Evolutionary conservation across 139 green algal genomes (phyloP).

Genomic region (Coelastrella sp.): DNA sequence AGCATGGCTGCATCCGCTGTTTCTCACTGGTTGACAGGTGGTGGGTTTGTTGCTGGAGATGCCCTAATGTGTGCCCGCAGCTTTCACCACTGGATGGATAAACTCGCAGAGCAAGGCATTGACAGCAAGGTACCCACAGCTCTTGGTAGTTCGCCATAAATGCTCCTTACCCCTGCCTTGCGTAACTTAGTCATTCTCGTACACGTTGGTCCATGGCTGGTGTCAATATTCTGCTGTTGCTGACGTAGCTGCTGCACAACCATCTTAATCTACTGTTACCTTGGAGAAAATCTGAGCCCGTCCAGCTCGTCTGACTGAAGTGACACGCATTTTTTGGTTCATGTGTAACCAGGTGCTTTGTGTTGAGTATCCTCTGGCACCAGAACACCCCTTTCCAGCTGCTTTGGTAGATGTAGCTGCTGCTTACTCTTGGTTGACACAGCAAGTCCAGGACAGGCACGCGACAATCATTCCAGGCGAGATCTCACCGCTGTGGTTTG

Average conservation of each 20-base stretch:
- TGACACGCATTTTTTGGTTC: too few relatives aligned
- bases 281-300: too few relatives aligned
- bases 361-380: constrained; percentile 32
- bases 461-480: background rate
- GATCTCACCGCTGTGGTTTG: background rate
- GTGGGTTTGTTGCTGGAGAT: constrained; percentile 31
- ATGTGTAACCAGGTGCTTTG: constrained; percentile 36
- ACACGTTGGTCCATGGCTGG: too few relatives aligned
- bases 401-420: background rate
- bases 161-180: too few relatives aligned
- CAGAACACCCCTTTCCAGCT: constrained; percentile 8
- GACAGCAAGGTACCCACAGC: background rate
- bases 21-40: too few relatives aligned
- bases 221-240: constrained; percentile 1
- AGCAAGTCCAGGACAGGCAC: background rate
- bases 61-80: constrained; percentile 10
- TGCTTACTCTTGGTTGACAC: constrained; percentile 4
- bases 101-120: background rate
- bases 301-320: too few relatives aligned
- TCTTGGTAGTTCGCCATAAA: too few relatives aligned
- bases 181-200: too few relatives aligned
- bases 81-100: constrained; percentile 31
- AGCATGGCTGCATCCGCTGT: too few relatives aligned
- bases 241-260: background rate
- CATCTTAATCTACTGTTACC: too few relatives aligned